Conservation (phyloP, 768 basidiomycete genomes). For the Boletus rubropictus region DNA sequence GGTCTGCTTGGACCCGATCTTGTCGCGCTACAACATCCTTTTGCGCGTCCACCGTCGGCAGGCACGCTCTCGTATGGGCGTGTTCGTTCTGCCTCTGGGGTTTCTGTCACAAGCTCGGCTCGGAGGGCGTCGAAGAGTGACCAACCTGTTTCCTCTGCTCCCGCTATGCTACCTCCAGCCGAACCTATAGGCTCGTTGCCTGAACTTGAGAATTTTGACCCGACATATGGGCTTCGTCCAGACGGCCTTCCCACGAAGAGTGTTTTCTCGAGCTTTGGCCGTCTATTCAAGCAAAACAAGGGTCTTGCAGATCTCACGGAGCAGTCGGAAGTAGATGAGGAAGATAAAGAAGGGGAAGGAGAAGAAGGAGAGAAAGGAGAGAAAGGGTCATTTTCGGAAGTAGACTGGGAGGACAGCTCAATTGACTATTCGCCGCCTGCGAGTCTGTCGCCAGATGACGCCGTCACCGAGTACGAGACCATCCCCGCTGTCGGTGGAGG, state of each 20-base stretch:
- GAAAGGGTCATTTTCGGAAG: constrained; percentile 49
- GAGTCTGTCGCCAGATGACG: constrained; percentile 40
- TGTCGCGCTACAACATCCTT: constrained; percentile 22
- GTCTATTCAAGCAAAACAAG: constrained; percentile 60
- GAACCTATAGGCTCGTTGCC: constrained; percentile 30
- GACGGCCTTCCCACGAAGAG: constrained; percentile 86
- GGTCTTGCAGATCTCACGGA: constrained; percentile 80
- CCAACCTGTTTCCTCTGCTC: constrained; percentile 16
- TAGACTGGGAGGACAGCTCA: constrained; percentile 64
- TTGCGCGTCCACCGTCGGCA: constrained; percentile 22
- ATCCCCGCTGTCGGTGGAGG: constrained; percentile 92
- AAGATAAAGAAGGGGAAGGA: constrained; percentile 30
- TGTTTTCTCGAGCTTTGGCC: constrained; percentile 72
- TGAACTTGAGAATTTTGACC: constrained; percentile 83
- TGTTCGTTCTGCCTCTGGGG: constrained; percentile 38
- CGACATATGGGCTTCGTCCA: constrained; percentile 91
- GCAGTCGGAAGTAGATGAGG: constrained; percentile 43
- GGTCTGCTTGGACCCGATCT: constrained; percentile 9
- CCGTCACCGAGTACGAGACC: constrained; percentile 69
- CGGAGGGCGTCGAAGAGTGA: constrained; percentile 22
- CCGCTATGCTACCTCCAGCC: constrained; percentile 15
- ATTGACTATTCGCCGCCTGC: constrained; percentile 42
- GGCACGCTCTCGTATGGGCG: constrained; percentile 18
- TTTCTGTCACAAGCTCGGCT: constrained; percentile 34
- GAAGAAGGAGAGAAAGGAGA: constrained; percentile 30